phyloP scores from a whole-genome alignment of 805 yeast species.

The Candida chilensis region DNA sequence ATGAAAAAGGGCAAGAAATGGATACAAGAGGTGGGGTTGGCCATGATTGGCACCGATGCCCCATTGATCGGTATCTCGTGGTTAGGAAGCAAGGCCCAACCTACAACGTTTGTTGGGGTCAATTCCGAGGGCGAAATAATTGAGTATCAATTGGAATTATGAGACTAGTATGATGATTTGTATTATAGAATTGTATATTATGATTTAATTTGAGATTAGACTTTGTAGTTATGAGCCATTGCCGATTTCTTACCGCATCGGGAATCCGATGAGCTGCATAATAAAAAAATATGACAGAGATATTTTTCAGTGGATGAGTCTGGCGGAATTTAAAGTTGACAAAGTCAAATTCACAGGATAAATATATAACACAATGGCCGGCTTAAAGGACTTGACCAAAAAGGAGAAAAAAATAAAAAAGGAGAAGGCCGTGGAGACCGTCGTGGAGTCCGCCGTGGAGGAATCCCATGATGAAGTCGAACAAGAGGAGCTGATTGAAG shows the following conservation, averaged over 20 bases:
- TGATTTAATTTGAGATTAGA: no score
- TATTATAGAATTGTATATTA: not conserved
- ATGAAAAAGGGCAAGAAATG: not conserved
- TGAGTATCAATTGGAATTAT: not conserved
- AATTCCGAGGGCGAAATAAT: not conserved
- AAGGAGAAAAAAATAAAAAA: constrained; percentile 1
- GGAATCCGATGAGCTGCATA: not conserved
- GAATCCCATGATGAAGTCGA: constrained; percentile 3
- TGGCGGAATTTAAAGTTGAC: no score
- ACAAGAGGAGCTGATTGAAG: constrained; percentile 9
- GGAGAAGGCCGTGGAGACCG: constrained; percentile 2
- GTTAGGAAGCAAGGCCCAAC: not conserved
- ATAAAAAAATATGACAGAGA: no score
- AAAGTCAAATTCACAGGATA: constrained; percentile 1
- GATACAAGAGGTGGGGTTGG: not conserved
- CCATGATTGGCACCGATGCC: not conserved
- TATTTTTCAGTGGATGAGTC: no score
- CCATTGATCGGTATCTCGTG: not conserved
- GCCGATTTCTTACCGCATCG: not conserved
- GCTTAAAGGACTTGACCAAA: not conserved
- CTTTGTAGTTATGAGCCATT: not conserved
- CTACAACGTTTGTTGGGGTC: not conserved
- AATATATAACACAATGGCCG: not conserved
- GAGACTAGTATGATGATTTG: not conserved
- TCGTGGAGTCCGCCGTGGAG: constrained; percentile 5